Base-by-base conservation (phyloP, 2,329 filamentous ascomycete genomes). In the Camptophora hylomeconis region DNA sequence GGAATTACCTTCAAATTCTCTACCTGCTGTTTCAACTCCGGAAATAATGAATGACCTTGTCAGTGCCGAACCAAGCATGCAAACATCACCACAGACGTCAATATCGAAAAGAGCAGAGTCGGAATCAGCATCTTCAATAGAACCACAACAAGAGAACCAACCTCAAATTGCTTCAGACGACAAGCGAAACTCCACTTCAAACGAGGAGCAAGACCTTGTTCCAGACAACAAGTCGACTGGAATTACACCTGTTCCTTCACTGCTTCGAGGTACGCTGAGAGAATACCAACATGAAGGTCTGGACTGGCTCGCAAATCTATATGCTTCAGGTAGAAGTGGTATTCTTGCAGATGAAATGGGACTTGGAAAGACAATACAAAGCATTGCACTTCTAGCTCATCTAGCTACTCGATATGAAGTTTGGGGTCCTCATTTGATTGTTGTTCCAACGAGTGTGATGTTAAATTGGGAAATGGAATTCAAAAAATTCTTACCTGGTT, bases 391-490 rank as follows among this genome's bases (percentile, higher is more conserved):
- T 3, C 65, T 98, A 20, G 89, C 89, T 4, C 87, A 98, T 51
- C 66, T 98, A 19, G 89, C 92, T 6, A 86, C 86, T 38, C 69
- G 83, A 20, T 80, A 93, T 49, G 74, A 84, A 46, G 75, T 92
- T 4, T 98, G 89, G 92, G 89, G 92, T 0, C 84, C 89, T 1
- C 89, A 98, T 60, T 62, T 98, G 14, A 82, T 98, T 26, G 80
- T 98, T 36, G 89, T 98, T 2, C 89, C 89, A 2, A 98, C 89
- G 2, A 95, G 86, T 54, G 92, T 98, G 26, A 94, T 98, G 68
- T 72, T 98, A 40, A 98, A 98, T 50, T 98, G 89, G 89, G 92
- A 98, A 53, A 95, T 95, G 80, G 89, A 98, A 56, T 98, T 98
- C 67, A 95, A 95, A 50, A 98, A 98, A 52, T 98, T 61, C 73